These are phyloP conservation scores for Pyrus hybrid DNA, from an alignment of 331 rosid genomes.

Conservation along the genomic window DNA sequence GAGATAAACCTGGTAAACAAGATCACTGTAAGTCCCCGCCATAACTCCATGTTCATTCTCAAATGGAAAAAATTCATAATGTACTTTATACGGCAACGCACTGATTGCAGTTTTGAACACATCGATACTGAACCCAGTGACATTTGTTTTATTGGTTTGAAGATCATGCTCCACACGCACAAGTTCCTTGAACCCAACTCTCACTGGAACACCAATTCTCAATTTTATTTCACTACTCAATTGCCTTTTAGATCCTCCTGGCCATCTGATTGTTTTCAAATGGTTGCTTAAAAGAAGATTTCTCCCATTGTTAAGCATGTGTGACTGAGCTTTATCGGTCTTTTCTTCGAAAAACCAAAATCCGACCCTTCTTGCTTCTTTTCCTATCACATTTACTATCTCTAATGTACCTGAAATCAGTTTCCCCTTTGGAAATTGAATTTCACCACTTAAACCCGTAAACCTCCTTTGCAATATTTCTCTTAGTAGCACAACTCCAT, in stretches of 20 bases:
- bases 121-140: slow-evolving; percentile 14
- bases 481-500: background rate
- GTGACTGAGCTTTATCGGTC: background rate
- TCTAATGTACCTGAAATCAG: background rate
- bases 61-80: slow-evolving; percentile 4
- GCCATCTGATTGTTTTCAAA: background rate
- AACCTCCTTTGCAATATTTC: background rate
- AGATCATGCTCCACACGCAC: background rate
- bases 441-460: background rate
- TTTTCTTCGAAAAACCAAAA: background rate
- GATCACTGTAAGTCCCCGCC: slow-evolving; percentile 2
- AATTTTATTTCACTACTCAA: background rate
- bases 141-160: background rate
- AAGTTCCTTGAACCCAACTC: background rate
- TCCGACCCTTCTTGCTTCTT: background rate
- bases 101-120: slow-evolving; percentile 12
- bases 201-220: slow-evolving; percentile 10
- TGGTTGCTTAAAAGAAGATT: too few relatives aligned
- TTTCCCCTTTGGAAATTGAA: background rate
- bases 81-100: background rate
- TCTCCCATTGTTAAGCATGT: background rate
- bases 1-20: slow-evolving; percentile 6
- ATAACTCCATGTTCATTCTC: background rate
- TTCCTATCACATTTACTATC: background rate
- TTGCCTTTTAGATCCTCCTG: background rate